phyloP scores from a whole-genome alignment of 768 basidiomycete genomes.

The Mycena filopes region DNA sequence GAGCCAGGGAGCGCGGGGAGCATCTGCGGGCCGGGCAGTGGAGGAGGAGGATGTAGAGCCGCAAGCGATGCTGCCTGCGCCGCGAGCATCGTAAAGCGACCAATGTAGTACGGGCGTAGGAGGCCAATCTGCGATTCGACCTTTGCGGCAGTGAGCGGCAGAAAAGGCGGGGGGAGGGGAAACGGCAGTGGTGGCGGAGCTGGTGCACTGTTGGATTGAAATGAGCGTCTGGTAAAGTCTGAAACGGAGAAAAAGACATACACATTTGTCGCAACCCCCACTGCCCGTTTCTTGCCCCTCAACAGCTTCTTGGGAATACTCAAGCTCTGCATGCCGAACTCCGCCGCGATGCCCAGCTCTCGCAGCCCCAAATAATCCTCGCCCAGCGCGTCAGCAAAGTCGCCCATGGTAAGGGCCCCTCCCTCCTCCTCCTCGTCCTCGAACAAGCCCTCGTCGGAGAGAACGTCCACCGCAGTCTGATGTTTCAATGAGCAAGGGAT shows the following conservation, averaged over 20 bases:
- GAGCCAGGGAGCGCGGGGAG: slow-evolving; percentile 22
- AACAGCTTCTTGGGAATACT: slow-evolving; percentile 83
- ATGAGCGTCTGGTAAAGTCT: slow-evolving; percentile 3
- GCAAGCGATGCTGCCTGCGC: slow-evolving; percentile 31
- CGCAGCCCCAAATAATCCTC: slow-evolving; percentile 94
- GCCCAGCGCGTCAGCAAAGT: slow-evolving; percentile 87
- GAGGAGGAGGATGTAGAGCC: slow-evolving; percentile 31
- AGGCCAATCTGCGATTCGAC: slow-evolving; percentile 88
- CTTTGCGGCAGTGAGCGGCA: slow-evolving; percentile 72
- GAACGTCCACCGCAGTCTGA: slow-evolving; percentile 58
- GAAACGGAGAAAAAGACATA: slow-evolving; percentile 48
- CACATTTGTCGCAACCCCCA: slow-evolving; percentile 51
- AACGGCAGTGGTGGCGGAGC: slow-evolving; percentile 84
- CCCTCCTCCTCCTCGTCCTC: slow-evolving; percentile 73
- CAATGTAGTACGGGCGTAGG: slow-evolving; percentile 79
- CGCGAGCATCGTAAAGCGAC: slow-evolving; percentile 58
- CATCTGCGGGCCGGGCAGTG: slow-evolving; percentile 31
- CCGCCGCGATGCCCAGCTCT: slow-evolving; percentile 88
- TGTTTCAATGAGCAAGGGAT: neutral
- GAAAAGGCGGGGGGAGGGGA: slow-evolving; percentile 85
- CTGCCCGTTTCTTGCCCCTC: slow-evolving; percentile 67
- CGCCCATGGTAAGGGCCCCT: slow-evolving; percentile 79
- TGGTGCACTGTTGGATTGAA: slow-evolving; percentile 59
- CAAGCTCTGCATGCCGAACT: slow-evolving; percentile 82
- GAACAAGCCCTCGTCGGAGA: slow-evolving; percentile 73